A percentile compares a stretch with the other conserved stretches of the same genome.
Conservation (phyloP, 768 basidiomycete species). For the Tubosaeta sp. region DNA sequence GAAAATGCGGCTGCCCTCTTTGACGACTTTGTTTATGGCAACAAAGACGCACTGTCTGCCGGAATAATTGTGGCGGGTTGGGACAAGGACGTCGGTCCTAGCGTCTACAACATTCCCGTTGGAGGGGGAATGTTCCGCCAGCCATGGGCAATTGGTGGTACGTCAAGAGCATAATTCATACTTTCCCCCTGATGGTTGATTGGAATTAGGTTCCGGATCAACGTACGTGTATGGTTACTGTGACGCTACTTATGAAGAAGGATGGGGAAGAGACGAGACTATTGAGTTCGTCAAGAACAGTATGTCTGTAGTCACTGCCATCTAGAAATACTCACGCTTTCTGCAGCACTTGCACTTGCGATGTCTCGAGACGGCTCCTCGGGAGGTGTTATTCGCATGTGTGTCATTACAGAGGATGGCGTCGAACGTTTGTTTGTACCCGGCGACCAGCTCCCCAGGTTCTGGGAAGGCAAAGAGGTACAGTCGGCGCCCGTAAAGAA, state of each 20-base stretch:
- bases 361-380: slow-evolving; percentile 99
- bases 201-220: slow-evolving; percentile 75
- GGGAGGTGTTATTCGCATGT: slow-evolving; percentile 96
- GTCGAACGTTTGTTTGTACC: slow-evolving; percentile 93
- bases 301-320: slow-evolving; percentile 38
- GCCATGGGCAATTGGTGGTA: slow-evolving; percentile 98
- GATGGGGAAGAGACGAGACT: slow-evolving; percentile 86
- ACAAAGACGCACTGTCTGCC: slow-evolving; percentile 85
- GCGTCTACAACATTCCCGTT: slow-evolving; percentile 94
- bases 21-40: slow-evolving; percentile 85
- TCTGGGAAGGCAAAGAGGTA: slow-evolving; percentile 85
- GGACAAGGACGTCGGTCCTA: slow-evolving; percentile 88
- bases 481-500: slow-evolving; percentile 36
- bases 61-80: slow-evolving; percentile 98
- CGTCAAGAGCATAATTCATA: slow-evolving; percentile 16
- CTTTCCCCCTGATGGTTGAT: not conserved
- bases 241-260: slow-evolving; percentile 94
- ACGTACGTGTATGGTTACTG: slow-evolving; percentile 99
- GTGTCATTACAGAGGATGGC: slow-evolving; percentile 88
- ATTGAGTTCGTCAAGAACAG: slow-evolving; percentile 95
- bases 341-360: slow-evolving; percentile 81
- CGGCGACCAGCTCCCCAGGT: slow-evolving; percentile 81
- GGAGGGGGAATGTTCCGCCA: slow-evolving; percentile 96
- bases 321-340: slow-evolving; percentile 4
- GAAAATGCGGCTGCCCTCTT: slow-evolving; percentile 78